These are phyloP conservation scores for Candolleomyces efflorescens DNA, from an alignment of 768 basidiomycete genomes.

Conservation along the genomic window DNA sequence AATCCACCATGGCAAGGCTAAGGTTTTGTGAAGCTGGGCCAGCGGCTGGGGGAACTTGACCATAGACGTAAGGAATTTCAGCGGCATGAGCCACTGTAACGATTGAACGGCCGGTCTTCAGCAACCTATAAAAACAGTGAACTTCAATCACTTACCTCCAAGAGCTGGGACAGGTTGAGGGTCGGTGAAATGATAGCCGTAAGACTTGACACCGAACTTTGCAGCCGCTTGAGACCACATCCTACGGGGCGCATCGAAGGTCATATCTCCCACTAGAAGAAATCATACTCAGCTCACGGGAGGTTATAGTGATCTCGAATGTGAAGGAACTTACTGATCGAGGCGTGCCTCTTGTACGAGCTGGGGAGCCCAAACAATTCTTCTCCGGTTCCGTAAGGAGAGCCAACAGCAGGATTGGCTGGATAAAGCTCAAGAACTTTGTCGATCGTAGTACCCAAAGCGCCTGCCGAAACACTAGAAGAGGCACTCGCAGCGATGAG, in stretches of 20 bases:
- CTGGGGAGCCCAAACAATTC: slow-evolving; percentile 36
- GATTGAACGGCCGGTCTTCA: not conserved
- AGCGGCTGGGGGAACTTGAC: slow-evolving; percentile 17
- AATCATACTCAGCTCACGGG: not conserved
- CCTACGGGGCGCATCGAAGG: slow-evolving; percentile 35
- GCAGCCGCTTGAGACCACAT: slow-evolving; percentile 36
- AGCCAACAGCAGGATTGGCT: slow-evolving; percentile 35
- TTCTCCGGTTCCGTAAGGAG: slow-evolving; percentile 43
- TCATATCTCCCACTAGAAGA: slow-evolving; percentile 32
- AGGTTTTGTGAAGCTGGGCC: slow-evolving; percentile 18
- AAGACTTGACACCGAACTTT: slow-evolving; percentile 31
- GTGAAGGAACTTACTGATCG: slow-evolving; percentile 22
- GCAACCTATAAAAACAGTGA: not conserved
- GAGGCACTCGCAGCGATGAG: slow-evolving; percentile 16
- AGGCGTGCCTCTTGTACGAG: slow-evolving; percentile 28
- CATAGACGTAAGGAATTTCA: slow-evolving; percentile 34
- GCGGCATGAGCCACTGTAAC: slow-evolving; percentile 26
- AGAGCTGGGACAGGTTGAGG: slow-evolving; percentile 25
- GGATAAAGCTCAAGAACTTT: slow-evolving; percentile 36
- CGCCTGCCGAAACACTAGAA: no score
- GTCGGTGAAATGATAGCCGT: slow-evolving; percentile 40
- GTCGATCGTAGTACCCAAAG: slow-evolving; percentile 8
- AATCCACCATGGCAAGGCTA: slow-evolving; percentile 36
- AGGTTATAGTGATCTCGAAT: not conserved
- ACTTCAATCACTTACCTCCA: slow-evolving; percentile 22